phyloP scores from a whole-genome alignment of 2,329 filamentous ascomycete species.

The Pseudonectria foliicola region DNA sequence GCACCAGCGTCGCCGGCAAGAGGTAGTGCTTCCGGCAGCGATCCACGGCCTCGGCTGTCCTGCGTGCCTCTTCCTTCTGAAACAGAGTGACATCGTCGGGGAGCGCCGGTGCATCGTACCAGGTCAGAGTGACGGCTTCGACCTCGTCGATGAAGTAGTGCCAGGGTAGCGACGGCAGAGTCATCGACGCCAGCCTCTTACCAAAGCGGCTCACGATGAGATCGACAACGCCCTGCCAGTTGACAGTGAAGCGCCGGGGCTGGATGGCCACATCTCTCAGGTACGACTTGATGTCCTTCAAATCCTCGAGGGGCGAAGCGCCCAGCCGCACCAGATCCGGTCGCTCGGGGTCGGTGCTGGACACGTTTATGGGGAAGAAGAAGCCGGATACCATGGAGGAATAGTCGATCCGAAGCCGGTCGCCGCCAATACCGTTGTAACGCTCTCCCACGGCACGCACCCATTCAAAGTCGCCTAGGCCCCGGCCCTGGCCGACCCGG shows the following conservation, averaged over 20 bases:
- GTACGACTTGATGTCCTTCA: conserved; percentile 33
- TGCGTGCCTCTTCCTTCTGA: conserved; percentile 23
- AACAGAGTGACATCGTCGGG: conserved; percentile 13
- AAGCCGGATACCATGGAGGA: conserved; percentile 44
- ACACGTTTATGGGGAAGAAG: conserved; percentile 44
- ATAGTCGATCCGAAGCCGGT: conserved; percentile 38
- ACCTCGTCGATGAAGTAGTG: conserved; percentile 29
- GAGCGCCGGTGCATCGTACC: conserved; percentile 32
- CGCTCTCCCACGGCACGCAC: conserved; percentile 34
- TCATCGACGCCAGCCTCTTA: conserved; percentile 41
- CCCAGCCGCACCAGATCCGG: conserved; percentile 28
- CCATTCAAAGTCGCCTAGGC: conserved; percentile 33
- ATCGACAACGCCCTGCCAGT: conserved; percentile 64
- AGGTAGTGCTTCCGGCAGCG: conserved; percentile 43
- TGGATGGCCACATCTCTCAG: conserved; percentile 35
- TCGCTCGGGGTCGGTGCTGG: conserved; percentile 30
- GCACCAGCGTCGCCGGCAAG: conserved; percentile 16
- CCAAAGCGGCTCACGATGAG: conserved; percentile 58
- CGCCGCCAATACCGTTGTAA: conserved; percentile 38
- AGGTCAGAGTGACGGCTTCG: conserved; percentile 33
- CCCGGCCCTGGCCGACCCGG: conserved; percentile 19
- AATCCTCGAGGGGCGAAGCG: conserved; percentile 21
- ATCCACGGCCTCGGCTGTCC: conserved; percentile 31
- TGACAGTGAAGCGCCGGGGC: conserved; percentile 26
- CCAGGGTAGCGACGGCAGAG: conserved; percentile 18